Conservation (phyloP, 2,329 filamentous ascomycete species). For the Tolypocladium paradoxum region DNA sequence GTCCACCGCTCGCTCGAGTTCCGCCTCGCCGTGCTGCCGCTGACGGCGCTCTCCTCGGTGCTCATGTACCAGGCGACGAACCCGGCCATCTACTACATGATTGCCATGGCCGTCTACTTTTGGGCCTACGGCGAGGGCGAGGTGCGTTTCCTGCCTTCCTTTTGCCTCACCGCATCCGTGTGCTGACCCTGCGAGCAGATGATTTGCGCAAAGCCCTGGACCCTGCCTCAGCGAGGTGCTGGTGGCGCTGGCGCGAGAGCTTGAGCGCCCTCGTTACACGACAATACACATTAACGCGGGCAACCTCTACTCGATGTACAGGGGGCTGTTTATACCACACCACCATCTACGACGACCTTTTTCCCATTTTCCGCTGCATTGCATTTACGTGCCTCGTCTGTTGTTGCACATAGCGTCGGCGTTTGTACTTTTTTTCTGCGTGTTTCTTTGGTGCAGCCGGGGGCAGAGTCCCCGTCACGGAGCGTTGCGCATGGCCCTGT, state of each 20-base stretch:
- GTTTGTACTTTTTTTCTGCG: background rate
- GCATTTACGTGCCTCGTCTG: background rate
- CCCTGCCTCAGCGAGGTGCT: conserved; percentile 46
- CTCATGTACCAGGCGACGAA: conserved; percentile 91
- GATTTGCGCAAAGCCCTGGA: conserved; percentile 60
- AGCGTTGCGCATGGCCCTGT: background rate
- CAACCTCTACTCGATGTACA: background rate
- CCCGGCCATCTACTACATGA: conserved; percentile 79
- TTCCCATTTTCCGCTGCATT: background rate
- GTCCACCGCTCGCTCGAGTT: conserved; percentile 84
- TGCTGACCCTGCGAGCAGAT: conserved; percentile 32
- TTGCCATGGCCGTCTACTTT: conserved; percentile 81
- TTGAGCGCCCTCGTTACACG: background rate
- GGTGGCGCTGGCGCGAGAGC: conserved; percentile 9
- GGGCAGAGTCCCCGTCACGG: background rate
- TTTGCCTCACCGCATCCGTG: too few species aligned
- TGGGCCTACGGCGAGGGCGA: conserved; percentile 97
- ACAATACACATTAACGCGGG: too few species aligned
- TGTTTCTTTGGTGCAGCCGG: background rate
- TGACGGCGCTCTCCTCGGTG: conserved; percentile 62
- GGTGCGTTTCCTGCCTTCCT: conserved; percentile 42
- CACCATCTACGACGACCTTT: background rate
- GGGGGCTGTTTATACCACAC: background rate
- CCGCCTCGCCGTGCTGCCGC: conserved; percentile 70
- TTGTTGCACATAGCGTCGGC: conserved; percentile 1